Evolutionary conservation across 176 grass and related monocot genomes (phyloP), one percentile per base, ranked within the genome.

Genomic region (Puccinellia tenuiflora): DNA sequence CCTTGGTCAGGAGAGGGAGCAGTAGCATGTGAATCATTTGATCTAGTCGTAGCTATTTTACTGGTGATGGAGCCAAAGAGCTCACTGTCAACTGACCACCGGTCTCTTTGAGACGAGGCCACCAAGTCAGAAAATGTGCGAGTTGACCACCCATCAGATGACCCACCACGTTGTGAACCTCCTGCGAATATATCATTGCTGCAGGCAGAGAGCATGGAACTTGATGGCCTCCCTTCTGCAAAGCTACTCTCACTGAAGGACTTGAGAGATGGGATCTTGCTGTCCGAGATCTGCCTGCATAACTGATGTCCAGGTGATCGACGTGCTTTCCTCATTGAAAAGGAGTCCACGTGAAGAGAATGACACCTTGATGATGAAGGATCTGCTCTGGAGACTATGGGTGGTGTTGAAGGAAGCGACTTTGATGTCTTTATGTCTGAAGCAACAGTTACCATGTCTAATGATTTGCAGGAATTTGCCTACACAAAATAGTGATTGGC

Each of bases 111-210:
- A 61, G 86, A 87, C 71, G 78, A 83, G 81, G 75, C 89, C 68
- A 93, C 55, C 18, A 88, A 88, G 77, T 93, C 88, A 81, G 91
- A 89, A 72, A 88, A 93, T 69, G 85, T 90, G 79, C 43, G 71
- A 74, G 82, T 90, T 63, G 94, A 97, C 89, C 91, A 92, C 20
- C 79, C 79, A 65, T 94, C 87, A 26, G 91, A 94, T 73, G 91
- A 90, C 24, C 76, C 85, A 81, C 77, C 80, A 52, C 73, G 73
- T 24, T 79, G 73, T 40, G 65, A 78, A 43, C 55, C 7, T 30
- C 31, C 86, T 73, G 54, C 17, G 73, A 54, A 79, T 67, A 39
- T 9, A 73, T 83, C 80, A 34, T 79, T 73, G 25, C 20, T 88
- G 56, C 33, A 62, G 25, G 54, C 2, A 76, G 79, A 84, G 24